A percentile compares a stretch with the other conserved stretches of the same genome.
Evolutionary conservation across 306 rosid species (phyloP).

Genomic region (Ormosia emarginata): DNA sequence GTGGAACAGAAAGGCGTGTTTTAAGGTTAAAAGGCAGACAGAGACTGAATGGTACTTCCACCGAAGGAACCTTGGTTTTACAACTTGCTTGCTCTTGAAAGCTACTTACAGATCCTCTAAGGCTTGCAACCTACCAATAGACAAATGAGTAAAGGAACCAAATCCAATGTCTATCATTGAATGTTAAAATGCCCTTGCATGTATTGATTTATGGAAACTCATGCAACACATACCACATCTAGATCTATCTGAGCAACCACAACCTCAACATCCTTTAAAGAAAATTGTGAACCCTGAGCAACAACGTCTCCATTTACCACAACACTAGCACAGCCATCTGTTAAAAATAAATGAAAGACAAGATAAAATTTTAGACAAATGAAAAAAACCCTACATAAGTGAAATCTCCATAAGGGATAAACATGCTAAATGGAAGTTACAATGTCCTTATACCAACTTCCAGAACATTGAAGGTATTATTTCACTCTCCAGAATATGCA

Average conservation of each 20-base stretch:
- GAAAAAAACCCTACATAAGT: not conserved
- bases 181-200: not conserved
- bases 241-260: slow-evolving; percentile 86
- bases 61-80: slow-evolving; percentile 74
- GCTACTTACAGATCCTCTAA: slow-evolving; percentile 93
- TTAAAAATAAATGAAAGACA: slow-evolving; percentile 11
- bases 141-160: slow-evolving; percentile 3
- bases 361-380: not conserved
- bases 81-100: slow-evolving; percentile 99
- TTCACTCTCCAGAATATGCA: not conserved
- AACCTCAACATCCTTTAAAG: slow-evolving; percentile 84
- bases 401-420: not conserved
- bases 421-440: slow-evolving; percentile 17
- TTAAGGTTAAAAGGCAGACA: slow-evolving; percentile 76
- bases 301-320: slow-evolving; percentile 89
- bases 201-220: slow-evolving; percentile 3
- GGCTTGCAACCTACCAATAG: slow-evolving; percentile 79
- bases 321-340: slow-evolving; percentile 90
- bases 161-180: slow-evolving; percentile 9
- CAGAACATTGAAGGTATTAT: not conserved
- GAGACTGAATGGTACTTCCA: slow-evolving; percentile 58
- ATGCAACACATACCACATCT: slow-evolving; percentile 68
- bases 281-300: slow-evolving; percentile 96
- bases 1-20: slow-evolving; percentile 65
- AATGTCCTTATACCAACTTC: slow-evolving; percentile 10